These are phyloP conservation scores for Cenchrus purpureus DNA, from an alignment of 176 grass and related monocot genomes.

Conservation along the genomic window DNA sequence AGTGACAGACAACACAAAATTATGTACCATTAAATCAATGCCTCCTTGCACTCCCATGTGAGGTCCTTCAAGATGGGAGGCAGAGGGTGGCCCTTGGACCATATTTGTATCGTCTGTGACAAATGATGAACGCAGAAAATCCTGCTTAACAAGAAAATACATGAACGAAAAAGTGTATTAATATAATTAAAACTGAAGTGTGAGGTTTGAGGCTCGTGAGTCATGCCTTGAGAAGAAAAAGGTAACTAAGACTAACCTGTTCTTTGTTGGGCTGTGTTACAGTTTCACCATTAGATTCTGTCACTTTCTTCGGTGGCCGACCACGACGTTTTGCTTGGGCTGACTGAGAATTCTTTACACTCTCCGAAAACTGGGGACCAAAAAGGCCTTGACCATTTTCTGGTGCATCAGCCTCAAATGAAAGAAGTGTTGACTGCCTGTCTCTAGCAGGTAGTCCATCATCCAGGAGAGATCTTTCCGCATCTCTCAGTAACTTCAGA, in stretches of 20 bases:
- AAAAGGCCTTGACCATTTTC: slow-evolving; percentile 68
- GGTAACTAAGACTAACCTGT: slow-evolving; percentile 52
- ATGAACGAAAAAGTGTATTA: slow-evolving; percentile 22
- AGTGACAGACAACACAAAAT: slow-evolving; percentile 40
- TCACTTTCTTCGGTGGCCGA: slow-evolving; percentile 66
- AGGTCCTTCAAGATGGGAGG: slow-evolving; percentile 63
- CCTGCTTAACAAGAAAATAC: slow-evolving; percentile 53
- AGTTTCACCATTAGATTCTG: slow-evolving; percentile 59
- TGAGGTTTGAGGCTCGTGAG: slow-evolving; percentile 5
- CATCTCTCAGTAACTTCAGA: slow-evolving; percentile 80
- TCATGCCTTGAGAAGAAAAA: background rate
- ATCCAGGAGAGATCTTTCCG: slow-evolving; percentile 77
- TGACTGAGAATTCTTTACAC: slow-evolving; percentile 58
- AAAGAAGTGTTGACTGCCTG: slow-evolving; percentile 69
- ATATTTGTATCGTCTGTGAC: slow-evolving; percentile 52
- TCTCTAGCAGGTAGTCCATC: slow-evolving; percentile 60
- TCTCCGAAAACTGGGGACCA: slow-evolving; percentile 53
- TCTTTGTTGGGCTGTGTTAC: slow-evolving; percentile 70
- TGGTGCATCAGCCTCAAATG: slow-evolving; percentile 72
- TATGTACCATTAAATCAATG: slow-evolving; percentile 76
- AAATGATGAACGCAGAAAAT: slow-evolving; percentile 83
- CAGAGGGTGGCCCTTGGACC: slow-evolving; percentile 53
- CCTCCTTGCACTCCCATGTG: slow-evolving; percentile 61
- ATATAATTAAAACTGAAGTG: slow-evolving; percentile 20
- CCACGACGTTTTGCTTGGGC: slow-evolving; percentile 67